A percentile compares a stretch with the other conserved stretches of the same genome.
phyloP scores from a whole-genome alignment of 768 basidiomycete genomes.

The Tricholoma flavovirens region DNA sequence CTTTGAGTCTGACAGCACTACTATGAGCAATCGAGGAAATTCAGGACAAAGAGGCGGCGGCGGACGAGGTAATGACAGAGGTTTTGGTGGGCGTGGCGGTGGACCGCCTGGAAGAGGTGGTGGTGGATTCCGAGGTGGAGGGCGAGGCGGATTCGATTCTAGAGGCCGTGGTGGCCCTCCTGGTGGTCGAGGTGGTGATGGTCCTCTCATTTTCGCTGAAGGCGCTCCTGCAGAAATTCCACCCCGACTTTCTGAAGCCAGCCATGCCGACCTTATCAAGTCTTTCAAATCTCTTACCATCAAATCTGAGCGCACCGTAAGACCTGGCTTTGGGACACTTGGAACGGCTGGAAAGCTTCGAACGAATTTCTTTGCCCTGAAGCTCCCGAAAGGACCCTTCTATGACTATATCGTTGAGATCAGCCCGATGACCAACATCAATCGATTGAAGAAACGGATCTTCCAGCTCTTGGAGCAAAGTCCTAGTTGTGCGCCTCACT shows the following conservation, averaged over 20 bases:
- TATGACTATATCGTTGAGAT: slow-evolving; percentile 57
- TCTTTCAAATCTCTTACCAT: slow-evolving; percentile 30
- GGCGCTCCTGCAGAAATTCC: slow-evolving; percentile 29
- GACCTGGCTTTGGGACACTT: slow-evolving; percentile 51
- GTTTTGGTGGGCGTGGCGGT: slow-evolving; percentile 14
- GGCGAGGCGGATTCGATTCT: slow-evolving; percentile 17
- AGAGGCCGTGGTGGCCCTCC: slow-evolving; percentile 21
- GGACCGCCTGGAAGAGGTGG: slow-evolving; percentile 20
- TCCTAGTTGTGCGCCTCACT: slow-evolving; percentile 28
- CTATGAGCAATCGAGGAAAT: slow-evolving; percentile 13
- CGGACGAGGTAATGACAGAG: slow-evolving; percentile 12
- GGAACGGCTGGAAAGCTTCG: slow-evolving; percentile 46
- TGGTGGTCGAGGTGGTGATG: slow-evolving; percentile 19
- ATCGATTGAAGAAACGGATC: slow-evolving; percentile 42
- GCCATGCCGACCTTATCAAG: slow-evolving; percentile 32
- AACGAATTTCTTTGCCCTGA: slow-evolving; percentile 59
- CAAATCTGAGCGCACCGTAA: slow-evolving; percentile 38
- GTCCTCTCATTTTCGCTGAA: slow-evolving; percentile 35
- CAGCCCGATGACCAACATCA: slow-evolving; percentile 38
- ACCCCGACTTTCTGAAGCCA: slow-evolving; percentile 26
- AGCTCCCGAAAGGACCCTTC: slow-evolving; percentile 37
- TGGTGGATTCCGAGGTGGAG: slow-evolving; percentile 17
- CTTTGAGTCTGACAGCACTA: slow-evolving; percentile 1
- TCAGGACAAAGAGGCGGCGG: slow-evolving; percentile 18
- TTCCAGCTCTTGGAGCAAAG: slow-evolving; percentile 48